Evolutionary conservation across 768 basidiomycete species (phyloP).

Genomic region (Leccinellum rugosiceps): DNA sequence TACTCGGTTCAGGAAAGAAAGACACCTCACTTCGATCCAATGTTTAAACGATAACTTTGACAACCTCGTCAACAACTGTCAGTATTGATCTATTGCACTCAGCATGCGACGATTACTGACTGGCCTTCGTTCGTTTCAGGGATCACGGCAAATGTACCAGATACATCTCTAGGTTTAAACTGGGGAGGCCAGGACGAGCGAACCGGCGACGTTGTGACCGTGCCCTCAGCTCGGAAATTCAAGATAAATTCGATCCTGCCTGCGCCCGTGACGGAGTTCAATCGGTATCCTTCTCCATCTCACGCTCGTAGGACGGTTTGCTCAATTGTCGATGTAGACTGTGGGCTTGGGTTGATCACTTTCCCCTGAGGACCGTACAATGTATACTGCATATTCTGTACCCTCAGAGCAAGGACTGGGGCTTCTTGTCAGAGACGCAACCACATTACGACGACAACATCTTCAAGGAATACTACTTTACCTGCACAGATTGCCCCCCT

Average conservation of each 20-base stretch:
- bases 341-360: conserved; percentile 32
- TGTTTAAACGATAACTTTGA: conserved; percentile 28
- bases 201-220: conserved; percentile 29
- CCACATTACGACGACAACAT: conserved; percentile 38
- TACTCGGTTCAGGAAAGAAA: conserved; percentile 30
- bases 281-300: conserved; percentile 21
- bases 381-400: conserved; percentile 43
- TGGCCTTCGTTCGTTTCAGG: conserved; percentile 12
- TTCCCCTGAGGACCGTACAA: conserved; percentile 32
- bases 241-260: conserved; percentile 22
- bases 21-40: conserved; percentile 31
- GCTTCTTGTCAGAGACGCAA: conserved; percentile 36
- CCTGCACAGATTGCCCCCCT: conserved; percentile 17
- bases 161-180: conserved; percentile 23
- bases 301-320: not conserved
- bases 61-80: conserved; percentile 29
- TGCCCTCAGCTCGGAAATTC: conserved; percentile 32
- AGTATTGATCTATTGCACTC: not conserved
- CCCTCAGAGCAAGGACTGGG: conserved; percentile 42
- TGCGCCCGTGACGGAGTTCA: conserved; percentile 31
- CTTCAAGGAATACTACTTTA: conserved; percentile 48
- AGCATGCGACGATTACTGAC: conserved; percentile 1
- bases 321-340: conserved; percentile 17
- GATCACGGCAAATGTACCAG: conserved; percentile 28
- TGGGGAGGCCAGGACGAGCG: conserved; percentile 24